Base-by-base conservation (phyloP, 2,329 filamentous ascomycete genomes). In the Hawksworthiomyces lignivorus region DNA sequence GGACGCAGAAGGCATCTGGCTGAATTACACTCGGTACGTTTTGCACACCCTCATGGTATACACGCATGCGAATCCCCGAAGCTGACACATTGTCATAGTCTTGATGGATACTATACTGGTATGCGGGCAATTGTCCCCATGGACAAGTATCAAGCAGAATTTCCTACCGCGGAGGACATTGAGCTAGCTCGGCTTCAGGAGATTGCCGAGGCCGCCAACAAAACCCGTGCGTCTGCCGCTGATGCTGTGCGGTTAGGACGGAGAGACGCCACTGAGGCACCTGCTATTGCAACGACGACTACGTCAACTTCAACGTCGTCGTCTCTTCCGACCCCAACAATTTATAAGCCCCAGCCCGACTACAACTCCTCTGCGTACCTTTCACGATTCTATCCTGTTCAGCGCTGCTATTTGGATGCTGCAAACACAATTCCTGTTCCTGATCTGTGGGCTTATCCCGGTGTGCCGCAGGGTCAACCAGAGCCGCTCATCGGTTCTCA, bases 101-200 rank as follows among this genome's bases (percentile, higher is more conserved):
- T 95, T 41, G 79, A 82, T 50, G 75, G 83, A 33, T 95, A 90
- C 58, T 87, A 86, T 60, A 80, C 83, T 30, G 88, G 88, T 5
- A 70, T 95, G 42, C 77, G 81, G 51, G 77, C 77, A 0, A 60
- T 95, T 44, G 79, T 88, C 2, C 65, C 73, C 20, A 68, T 75
- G 36, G 62, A 69, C 8, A 66, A 80, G 7, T 84, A 89, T 49
- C 64, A 72, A 12, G 75, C 86, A 1, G 87, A 94, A 57, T 94
- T 87, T 52, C 87, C 88, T 12, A 66, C 56, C 9, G 57, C 53
- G 19, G 51, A 62, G 1, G 47, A 51, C 29, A 30, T 24, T 7
- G 20, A 46, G 12, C 5, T 28, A 4, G 49, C 33, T 5, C 33
- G 32, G 7, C 40, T 40, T 2, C 37, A 48, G 20, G 36, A 46